Conservation (phyloP, 768 basidiomycete species). For the Amanita polypyramis region DNA sequence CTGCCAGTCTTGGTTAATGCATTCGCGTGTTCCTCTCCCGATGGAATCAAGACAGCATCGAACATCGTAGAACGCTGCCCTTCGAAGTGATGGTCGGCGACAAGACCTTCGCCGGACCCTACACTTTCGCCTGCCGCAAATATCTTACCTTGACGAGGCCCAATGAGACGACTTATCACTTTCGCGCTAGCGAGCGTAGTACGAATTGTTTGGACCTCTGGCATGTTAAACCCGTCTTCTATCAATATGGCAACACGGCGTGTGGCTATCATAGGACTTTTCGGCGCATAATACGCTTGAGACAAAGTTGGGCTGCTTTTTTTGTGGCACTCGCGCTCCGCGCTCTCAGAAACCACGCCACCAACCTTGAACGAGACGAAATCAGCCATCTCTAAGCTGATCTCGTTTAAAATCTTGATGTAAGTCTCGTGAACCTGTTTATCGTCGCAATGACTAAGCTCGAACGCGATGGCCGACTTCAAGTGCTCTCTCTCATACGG, state of each 20-base stretch:
- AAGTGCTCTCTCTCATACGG: slow-evolving; percentile 65
- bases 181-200: slow-evolving; percentile 38
- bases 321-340: slow-evolving; percentile 46
- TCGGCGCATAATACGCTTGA: slow-evolving; percentile 44
- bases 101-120: slow-evolving; percentile 22
- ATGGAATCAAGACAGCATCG: slow-evolving; percentile 73
- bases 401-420: slow-evolving; percentile 55
- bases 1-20: slow-evolving; percentile 53
- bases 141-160: slow-evolving; percentile 51
- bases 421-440: slow-evolving; percentile 58
- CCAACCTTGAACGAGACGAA: slow-evolving; percentile 58
- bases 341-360: slow-evolving; percentile 41
- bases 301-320: slow-evolving; percentile 45
- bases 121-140: slow-evolving; percentile 19
- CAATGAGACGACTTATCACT: slow-evolving; percentile 57
- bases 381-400: slow-evolving; percentile 66
- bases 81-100: slow-evolving; percentile 65
- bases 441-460: slow-evolving; percentile 78
- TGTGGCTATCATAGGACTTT: slow-evolving; percentile 45
- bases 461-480: slow-evolving; percentile 63
- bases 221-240: slow-evolving; percentile 61
- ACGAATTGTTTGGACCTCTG: slow-evolving; percentile 49
- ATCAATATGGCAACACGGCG: slow-evolving; percentile 72
- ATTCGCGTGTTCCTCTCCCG: slow-evolving; percentile 52
- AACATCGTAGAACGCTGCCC: slow-evolving; percentile 76